Conservation (phyloP, 805 yeast genomes). For the Cyberlindnera suaveolens region DNA sequence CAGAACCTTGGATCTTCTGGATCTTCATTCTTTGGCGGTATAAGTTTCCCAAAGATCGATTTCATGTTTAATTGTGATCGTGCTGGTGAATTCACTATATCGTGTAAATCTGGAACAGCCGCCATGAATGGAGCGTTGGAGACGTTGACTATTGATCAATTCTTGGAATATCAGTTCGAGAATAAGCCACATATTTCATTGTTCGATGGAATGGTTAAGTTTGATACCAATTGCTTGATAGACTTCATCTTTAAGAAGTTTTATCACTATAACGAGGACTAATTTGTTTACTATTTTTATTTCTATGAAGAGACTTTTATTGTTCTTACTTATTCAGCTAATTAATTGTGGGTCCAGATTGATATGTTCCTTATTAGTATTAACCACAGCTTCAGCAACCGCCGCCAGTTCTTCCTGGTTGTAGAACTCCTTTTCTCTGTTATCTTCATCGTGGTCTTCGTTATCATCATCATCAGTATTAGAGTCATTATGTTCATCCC, state of each 20-base stretch:
- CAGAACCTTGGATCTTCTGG: conserved; percentile 30
- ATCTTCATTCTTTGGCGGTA: conserved; percentile 32
- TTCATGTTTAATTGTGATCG: conserved; percentile 73
- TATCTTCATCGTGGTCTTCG: conserved; percentile 3
- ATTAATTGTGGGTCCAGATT: conserved; percentile 17
- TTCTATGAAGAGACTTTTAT: neutral
- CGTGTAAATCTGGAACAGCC: conserved; percentile 67
- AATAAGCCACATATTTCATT: conserved; percentile 45
- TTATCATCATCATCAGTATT: conserved; percentile 2
- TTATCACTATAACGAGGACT: conserved; percentile 38
- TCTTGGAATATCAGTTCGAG: conserved; percentile 71
- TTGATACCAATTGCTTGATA: conserved; percentile 63
- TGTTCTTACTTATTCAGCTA: neutral
- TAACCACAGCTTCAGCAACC: conserved; percentile 24
- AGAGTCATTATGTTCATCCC: conserved; percentile 1
- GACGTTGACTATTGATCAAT: conserved; percentile 60
- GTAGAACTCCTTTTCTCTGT: conserved; percentile 7
- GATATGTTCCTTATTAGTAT: conserved; percentile 2
- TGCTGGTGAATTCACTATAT: conserved; percentile 66
- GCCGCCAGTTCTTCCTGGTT: conserved; percentile 21
- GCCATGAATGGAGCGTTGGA: conserved; percentile 50
- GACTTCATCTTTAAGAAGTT: conserved; percentile 71
- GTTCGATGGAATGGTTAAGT: conserved; percentile 61
- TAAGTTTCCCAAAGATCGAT: conserved; percentile 59
- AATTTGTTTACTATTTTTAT: neutral